Evolutionary conservation across 1,284 basidiomycete species (phyloP).

Genomic region (Cystobasidium pallidum): DNA sequence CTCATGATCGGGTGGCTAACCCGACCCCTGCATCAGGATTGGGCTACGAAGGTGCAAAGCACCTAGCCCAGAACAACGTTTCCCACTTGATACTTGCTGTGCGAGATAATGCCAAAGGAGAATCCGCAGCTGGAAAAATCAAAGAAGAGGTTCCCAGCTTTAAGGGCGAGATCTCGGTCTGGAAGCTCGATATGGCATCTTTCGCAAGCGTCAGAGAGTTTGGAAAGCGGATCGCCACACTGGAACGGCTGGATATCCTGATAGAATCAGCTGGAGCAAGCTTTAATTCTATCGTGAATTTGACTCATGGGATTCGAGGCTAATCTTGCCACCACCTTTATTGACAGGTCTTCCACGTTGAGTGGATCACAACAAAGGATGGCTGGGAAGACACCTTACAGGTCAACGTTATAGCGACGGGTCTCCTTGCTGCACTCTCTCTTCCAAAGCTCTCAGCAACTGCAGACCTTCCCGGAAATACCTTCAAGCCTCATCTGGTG

Average conservation of each 20-base stretch:
- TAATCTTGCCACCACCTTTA: conserved; percentile 1
- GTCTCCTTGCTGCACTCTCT: conserved; percentile 43
- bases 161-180: conserved; percentile 42
- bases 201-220: conserved; percentile 49
- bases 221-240: conserved; percentile 22
- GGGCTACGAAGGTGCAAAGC: conserved; percentile 42
- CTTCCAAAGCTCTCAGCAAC: conserved; percentile 45
- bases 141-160: neutral
- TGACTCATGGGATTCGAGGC: neutral
- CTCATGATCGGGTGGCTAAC: no score
- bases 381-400: conserved; percentile 45
- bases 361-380: neutral
- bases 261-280: conserved; percentile 36
- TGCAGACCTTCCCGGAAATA: conserved; percentile 13
- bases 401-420: conserved; percentile 49
- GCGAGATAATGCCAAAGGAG: conserved; percentile 31
- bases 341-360: neutral
- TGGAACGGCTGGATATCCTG: conserved; percentile 46
- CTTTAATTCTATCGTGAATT: neutral
- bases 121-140: conserved; percentile 26
- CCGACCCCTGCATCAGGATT: conserved; percentile 21
- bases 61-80: conserved; percentile 43
- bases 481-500: conserved; percentile 46
- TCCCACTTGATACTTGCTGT: conserved; percentile 46
- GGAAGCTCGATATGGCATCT: conserved; percentile 49